Base-by-base conservation (phyloP, 2,329 filamentous ascomycete species). In the Pseudogymnoascus sp. region DNA sequence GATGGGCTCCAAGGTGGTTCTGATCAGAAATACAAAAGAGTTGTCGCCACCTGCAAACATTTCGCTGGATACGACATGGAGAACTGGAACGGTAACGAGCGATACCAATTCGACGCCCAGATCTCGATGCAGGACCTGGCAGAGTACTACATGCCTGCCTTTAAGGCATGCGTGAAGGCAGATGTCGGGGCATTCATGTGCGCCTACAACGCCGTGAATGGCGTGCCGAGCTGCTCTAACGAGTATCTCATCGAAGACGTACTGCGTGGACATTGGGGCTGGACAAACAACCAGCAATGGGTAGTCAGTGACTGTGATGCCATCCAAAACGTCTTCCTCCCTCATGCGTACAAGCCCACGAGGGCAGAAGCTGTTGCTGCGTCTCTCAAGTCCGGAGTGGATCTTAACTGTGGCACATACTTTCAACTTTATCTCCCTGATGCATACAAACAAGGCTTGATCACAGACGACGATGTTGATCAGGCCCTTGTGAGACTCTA, bases 71-170 rank as follows among this genome's bases (percentile, higher is more conserved):
- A 86, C 66, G 82, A 85, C 67, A 69, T 68, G 2, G 82, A 85
- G 67, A 71, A 70, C 63, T 80, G 78, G 73, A 69, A 72, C 33
- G 72, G 72, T 2, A 69, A 75, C 25, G 73, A 72, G n/a, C 74
- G 80, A 9, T 77, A 80, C 69, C 77, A 78, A 13, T 86, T 84
- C 64, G 77, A 87, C 68, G 79, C 84, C 5, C 74, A 78, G 10
- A 80, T 87, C 63, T 76, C 77, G 8, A 74, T 77, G 58, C 86
- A 88, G 66, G 87, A 89, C 64, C 73, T 89, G 4, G 78, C 80
- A 0, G 86, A 88, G 67, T 89, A 88, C 72, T 89, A 87, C 68
- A 77, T 87, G 39, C 85, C 83, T 1, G 80, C 85, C 0, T 89
- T 89, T 73, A 77, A 86, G 68, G 79, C 79, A 70, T 88, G 86